Evolutionary conservation across 1,139 yeast genomes (phyloP).

Genomic region (Lodderomyces theae): DNA sequence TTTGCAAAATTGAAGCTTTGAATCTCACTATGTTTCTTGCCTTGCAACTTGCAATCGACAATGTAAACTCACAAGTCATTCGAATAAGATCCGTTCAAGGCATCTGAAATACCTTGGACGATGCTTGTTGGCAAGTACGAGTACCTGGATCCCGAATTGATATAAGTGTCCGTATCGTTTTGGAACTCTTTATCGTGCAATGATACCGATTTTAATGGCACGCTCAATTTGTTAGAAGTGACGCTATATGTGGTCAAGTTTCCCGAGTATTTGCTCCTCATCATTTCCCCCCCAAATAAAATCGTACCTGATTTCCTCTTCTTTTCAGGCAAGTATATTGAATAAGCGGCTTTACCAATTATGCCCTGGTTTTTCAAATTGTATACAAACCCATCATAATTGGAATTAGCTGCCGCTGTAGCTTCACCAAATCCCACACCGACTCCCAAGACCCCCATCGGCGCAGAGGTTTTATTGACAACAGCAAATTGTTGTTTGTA

Average conservation of each 20-base stretch:
- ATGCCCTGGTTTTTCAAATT: conserved; percentile 50
- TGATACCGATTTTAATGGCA: background rate
- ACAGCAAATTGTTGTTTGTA: conserved; percentile 49
- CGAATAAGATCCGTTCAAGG: conserved; percentile 22
- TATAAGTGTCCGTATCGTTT: conserved; percentile 10
- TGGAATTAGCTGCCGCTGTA: conserved; percentile 14
- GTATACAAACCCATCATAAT: conserved; percentile 43
- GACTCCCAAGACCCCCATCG: conserved; percentile 50
- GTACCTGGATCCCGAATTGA: conserved; percentile 47
- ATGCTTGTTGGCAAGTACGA: conserved; percentile 24
- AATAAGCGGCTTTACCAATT: conserved; percentile 48
- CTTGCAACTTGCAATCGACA: conserved; percentile 1
- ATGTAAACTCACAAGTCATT: conserved; percentile 1
- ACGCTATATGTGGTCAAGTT: conserved; percentile 21
- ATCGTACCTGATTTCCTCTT: conserved; percentile 44
- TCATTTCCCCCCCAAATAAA: conserved; percentile 64
- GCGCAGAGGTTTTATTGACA: conserved; percentile 38
- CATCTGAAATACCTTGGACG: conserved; percentile 19
- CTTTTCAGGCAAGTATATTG: conserved; percentile 48
- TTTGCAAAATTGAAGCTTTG: background rate
- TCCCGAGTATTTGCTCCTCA: conserved; percentile 50
- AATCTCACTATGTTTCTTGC: background rate
- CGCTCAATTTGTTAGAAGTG: background rate
- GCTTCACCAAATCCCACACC: conserved; percentile 23
- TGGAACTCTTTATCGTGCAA: background rate